Evolutionary conservation across 2,329 filamentous ascomycete species (phyloP).

Genomic region (Fusarium ambrosium): DNA sequence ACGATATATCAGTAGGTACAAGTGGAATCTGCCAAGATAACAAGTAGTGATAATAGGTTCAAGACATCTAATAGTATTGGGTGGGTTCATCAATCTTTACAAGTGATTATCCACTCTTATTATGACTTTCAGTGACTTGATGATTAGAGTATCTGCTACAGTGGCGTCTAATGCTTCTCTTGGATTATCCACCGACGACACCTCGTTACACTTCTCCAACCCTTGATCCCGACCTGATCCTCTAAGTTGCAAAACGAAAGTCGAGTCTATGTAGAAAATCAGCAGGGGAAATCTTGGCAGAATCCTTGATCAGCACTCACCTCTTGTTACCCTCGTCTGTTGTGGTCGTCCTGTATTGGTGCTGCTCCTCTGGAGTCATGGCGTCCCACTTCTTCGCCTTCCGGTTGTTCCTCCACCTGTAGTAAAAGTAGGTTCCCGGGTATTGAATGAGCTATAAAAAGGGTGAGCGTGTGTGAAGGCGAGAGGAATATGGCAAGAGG

Average conservation of each 20-base stretch:
- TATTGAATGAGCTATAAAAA: constrained; percentile 52
- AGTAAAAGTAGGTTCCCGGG: constrained; percentile 55
- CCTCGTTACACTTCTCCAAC: background rate
- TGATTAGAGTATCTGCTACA: background rate
- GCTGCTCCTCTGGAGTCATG: constrained; percentile 57
- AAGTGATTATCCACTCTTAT: background rate
- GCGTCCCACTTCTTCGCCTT: constrained; percentile 56
- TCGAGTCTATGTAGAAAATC: constrained; percentile 3
- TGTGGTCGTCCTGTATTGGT: constrained; percentile 59
- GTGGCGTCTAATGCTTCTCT: background rate
- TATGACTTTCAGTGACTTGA: background rate
- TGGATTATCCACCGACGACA: background rate
- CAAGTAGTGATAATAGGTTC: background rate
- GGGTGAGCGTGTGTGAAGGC: too few species aligned
- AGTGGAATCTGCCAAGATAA: background rate
- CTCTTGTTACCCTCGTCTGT: constrained; percentile 48
- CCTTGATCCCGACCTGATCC: background rate
- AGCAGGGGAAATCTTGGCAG: background rate
- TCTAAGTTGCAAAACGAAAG: constrained; percentile 28
- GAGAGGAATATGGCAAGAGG: background rate
- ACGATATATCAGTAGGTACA: background rate
- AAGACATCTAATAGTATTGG: background rate
- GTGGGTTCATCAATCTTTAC: background rate
- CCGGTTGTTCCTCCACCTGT: constrained; percentile 54
- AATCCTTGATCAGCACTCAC: background rate